Base-by-base conservation (phyloP, 305 asterid species). In the Plantago coronopus region DNA sequence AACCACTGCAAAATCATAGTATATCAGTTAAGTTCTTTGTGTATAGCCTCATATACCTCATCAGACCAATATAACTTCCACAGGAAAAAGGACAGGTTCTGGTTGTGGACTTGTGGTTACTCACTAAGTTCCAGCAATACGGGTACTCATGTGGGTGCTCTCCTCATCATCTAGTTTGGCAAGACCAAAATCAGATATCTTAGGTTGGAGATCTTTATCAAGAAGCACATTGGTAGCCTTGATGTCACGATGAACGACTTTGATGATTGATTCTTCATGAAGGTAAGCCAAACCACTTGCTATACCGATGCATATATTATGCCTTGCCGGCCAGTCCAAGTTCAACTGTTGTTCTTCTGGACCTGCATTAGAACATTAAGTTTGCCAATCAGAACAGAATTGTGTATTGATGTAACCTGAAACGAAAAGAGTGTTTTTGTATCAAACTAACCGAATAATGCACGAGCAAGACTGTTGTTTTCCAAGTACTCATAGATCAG, bases 271-370 rank as follows among this genome's bases (percentile, higher is more conserved):
- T 69, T 78, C 84, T 53, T 81, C 84, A 8, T 81, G 84, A 5
- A 81, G 84, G 70, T 61, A 76, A 55, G 84, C 88, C 53, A 81
- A 69, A 11, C 84, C 88, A 59, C 73, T 74, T 3, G 84, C 84
- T 19, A 81, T 69, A 25, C 84, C 88, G 13, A 81, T 47, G 57
- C 73, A 78, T 47, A 81, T 81, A 27, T 73, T 62, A 44, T 50
- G 72, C 66, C 88, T 78, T 10, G 79, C 72, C 9, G 72, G 69
- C 84, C 88, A 81, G 43, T 81, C 81, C 61, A 81, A 5, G 10
- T 49, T 38, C 60, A 74, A 61, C 60, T 64, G 82, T 14, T 50
- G 66, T 22, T 76, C 72, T 64, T 68, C 65, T 47, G 85, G 55
- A 17, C 72, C 81, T 76, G 70, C 40, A 34, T 34, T 11, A 7